Base-by-base conservation (phyloP, 208 protist genomes). In the Leishmania tarentolae region DNA sequence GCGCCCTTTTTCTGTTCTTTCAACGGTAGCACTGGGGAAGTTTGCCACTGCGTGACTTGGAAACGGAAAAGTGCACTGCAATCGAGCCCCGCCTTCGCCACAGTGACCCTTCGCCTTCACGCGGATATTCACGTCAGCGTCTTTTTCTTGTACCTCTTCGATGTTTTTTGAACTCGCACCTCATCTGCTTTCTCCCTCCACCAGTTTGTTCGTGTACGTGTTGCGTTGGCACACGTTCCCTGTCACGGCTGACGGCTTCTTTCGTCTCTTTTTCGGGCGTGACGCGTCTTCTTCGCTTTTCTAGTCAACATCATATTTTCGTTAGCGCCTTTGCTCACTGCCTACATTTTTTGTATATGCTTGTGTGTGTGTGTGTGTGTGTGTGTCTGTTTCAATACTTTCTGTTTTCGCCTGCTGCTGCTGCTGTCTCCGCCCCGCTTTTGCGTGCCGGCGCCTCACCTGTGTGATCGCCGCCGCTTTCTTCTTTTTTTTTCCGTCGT, bases 141-240 rank as follows among this genome's bases (percentile, higher is more conserved):
- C 52, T 66, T 31, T 53, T 74, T 68, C 66, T 65, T 75, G 71
- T 68, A 65, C 21, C 61, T 68, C 61, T 68, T 42, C 31, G 28
- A 35, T 68, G n/a, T 50, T 31, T n/a, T n/a, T n/a, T 72, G 61
- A 68, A 31, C 31, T 40, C 31, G 61, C 31, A 68, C 61, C 17
- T 31, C 15, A 40, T 31, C 61, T 9, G 61, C 61, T 68, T 17
- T 31, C 31, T 31, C 57, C 59, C 76, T 68, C 71, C 46, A 7
- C 71, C 46, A 7, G 31, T 11, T 74, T 83, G 53, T 31, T 73
- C 52, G 6, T 53, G n/a, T n/a, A n/a, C n/a, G n/a, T n/a, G n/a
- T n/a, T n/a, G n/a, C n/a, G n/a, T n/a, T n/a, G n/a, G n/a, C n/a
- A n/a, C n/a, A n/a, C n/a, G n/a, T n/a, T n/a, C n/a, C 21, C 68